Base-by-base conservation (phyloP, 345 rosid species). In the Arabis hirsuta region DNA sequence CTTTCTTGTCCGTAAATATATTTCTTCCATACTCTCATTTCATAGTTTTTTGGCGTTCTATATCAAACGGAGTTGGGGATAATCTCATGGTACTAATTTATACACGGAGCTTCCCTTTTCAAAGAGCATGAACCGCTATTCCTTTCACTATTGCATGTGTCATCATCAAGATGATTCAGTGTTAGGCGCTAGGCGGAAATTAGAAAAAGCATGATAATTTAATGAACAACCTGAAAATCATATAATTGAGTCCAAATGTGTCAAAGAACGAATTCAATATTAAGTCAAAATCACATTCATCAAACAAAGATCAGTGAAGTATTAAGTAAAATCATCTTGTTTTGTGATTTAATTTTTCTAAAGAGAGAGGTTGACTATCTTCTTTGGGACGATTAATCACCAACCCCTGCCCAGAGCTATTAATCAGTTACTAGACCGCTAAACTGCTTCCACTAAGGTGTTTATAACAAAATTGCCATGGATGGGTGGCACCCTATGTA, bases 11-110 rank as follows among this genome's bases (percentile, higher is more conserved):
- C n/a, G 12, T 44, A 1, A 16, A 19, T 27, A 53, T 44, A 16
- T 43, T 34, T 56, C 73, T 24, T 69, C 13, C 26, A n/a, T n/a
- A 22, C 72, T 43, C 14, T 67, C 39, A 14, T 55, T 47, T 12
- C 44, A 14, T 54, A 13, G 4, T 24, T n/a, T 44, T 6, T 22
- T 50, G 8, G 42, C 4, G 5, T 39, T 60, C 9, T 4, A 12
- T 52, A 34, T 31, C 44, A 39, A 41, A 62, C 43, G 16, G 24
- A 52, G 62, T 53, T 29, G 27, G 36, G 6, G 50, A 27, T 9
- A 38, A 16, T n/a, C 14, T 38, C 43, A 46, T 50, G 59, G 52
- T 27, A 31, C 52, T 32, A 19, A 32, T 55, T 12, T 68, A 31
- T 44, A 12, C 16, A 7, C n/a, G 51, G 27, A 59, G 2, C 39